These are phyloP conservation scores for Trichothecium roseum DNA, from an alignment of 2,329 filamentous ascomycete species.

Conservation along the genomic window DNA sequence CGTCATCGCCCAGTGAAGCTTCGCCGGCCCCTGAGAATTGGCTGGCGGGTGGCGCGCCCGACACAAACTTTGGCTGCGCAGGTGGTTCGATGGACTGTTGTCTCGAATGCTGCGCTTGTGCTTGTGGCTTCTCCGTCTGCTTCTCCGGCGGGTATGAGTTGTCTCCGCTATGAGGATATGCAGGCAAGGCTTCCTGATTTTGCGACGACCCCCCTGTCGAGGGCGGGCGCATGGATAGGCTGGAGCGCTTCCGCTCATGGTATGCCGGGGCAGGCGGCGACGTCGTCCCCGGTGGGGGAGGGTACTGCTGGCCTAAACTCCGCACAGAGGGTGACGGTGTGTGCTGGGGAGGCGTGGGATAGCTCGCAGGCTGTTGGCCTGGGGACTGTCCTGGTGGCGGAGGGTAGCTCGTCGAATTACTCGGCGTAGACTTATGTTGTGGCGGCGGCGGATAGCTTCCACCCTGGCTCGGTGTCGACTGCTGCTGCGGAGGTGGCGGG, in stretches of 20 bases:
- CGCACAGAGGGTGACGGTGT: slow-evolving; percentile 6
- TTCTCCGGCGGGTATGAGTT: slow-evolving; percentile 19
- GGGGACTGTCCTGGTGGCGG: slow-evolving; percentile 2
- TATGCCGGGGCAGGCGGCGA: slow-evolving; percentile 15
- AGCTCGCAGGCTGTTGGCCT: slow-evolving; percentile 6
- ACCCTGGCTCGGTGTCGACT: slow-evolving; percentile 15
- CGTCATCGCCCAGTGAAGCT: slow-evolving; percentile 55
- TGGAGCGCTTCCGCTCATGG: slow-evolving; percentile 7
- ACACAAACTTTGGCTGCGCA: slow-evolving; percentile 20
- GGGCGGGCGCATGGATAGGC: slow-evolving; percentile 13
- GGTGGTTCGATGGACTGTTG: slow-evolving; percentile 6
- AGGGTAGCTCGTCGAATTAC: no score
- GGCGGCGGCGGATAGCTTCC: slow-evolving; percentile 16
- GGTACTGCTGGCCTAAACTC: slow-evolving; percentile 11
- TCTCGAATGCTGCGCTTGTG: slow-evolving; percentile 9
- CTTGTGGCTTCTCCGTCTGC: slow-evolving; percentile 13
- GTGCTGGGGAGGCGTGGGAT: slow-evolving; percentile 10
- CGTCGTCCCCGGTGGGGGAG: slow-evolving; percentile 10
- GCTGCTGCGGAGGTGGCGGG: slow-evolving; percentile 19
- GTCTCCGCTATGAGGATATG: slow-evolving; percentile 9
- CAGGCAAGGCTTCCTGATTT: slow-evolving; percentile 17
- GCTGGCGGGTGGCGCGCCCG: slow-evolving; percentile 29
- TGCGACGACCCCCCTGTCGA: slow-evolving; percentile 14
- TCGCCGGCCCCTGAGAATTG: slow-evolving; percentile 55
- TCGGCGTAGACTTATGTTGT: slow-evolving; percentile 1